Conservation (phyloP, 495 filamentous ascomycete genomes). For the Aspergillus ostianus region DNA sequence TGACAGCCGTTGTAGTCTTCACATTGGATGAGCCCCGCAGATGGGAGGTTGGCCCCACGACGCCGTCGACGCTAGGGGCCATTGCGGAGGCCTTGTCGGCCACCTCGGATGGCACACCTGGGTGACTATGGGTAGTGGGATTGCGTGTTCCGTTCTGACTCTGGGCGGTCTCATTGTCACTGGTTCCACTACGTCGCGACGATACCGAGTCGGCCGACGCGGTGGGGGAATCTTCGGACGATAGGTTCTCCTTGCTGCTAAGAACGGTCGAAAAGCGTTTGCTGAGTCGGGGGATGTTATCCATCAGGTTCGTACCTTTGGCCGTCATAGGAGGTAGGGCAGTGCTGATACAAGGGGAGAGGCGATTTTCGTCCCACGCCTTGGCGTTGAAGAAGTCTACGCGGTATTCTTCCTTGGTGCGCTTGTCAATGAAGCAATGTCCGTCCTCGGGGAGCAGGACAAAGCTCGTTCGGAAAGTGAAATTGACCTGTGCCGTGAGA, state of each 20-base stretch:
- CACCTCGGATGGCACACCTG: conserved; percentile 16
- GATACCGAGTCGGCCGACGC: background rate
- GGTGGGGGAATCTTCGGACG: conserved; percentile 13
- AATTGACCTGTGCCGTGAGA: conserved; percentile 91
- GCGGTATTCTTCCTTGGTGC: conserved; percentile 75
- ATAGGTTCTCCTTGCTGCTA: conserved; percentile 20
- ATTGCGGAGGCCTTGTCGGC: conserved; percentile 12
- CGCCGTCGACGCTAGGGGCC: conserved; percentile 34
- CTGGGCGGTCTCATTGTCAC: background rate
- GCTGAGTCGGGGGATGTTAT: conserved; percentile 40
- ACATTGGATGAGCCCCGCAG: conserved; percentile 27
- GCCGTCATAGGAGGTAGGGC: conserved; percentile 48
- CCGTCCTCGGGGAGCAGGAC: conserved; percentile 85
- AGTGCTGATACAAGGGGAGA: conserved; percentile 72
- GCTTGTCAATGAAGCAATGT: conserved; percentile 81
- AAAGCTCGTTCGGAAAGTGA: conserved; percentile 84
- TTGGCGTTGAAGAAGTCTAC: conserved; percentile 82
- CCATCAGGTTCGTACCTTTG: conserved; percentile 38
- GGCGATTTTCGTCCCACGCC: conserved; percentile 75
- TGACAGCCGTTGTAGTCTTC: conserved; percentile 42
- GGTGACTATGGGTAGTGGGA: background rate
- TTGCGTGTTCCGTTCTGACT: conserved; percentile 22
- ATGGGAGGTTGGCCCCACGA: conserved; percentile 33
- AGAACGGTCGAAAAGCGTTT: conserved; percentile 41
- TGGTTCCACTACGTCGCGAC: background rate